Base-by-base conservation (phyloP, 140 eudicot species). In the Bidens hawaiensis region DNA sequence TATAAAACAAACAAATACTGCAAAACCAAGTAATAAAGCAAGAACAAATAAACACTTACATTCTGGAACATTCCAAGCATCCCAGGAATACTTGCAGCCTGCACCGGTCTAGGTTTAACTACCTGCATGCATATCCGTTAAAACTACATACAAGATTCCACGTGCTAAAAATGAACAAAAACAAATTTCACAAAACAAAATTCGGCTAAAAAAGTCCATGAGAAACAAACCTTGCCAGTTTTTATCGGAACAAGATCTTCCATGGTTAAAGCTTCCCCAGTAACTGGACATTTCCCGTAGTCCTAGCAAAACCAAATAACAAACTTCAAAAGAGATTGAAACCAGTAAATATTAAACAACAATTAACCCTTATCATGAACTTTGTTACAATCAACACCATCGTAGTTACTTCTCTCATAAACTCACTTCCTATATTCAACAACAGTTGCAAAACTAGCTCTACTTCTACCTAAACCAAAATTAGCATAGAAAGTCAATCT, bases 41-140 rank as follows among this genome's bases (percentile, higher is more conserved):
- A 16, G 18, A 3, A 46, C 52, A 16, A 15, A n/a, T 16, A 46
- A 47, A 18, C 53, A 47, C 53, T 5, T 75, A 93, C 99, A 49
- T 80, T 85, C 70, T 93, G 99, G 57, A 93, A 93, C 96, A 88
- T 82, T 59, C 99, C 99, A 78, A 93, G 83, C 99, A 93, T 93
- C 72, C 99, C 99, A 53, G 99, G 99, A 70, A 93, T 93, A 71
- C 99, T 93, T 24, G 99, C 99, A 67, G 97, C 95, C 81, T 88
- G 96, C 57, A 93, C 90, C 5, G 97, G 93, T 60, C 97, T 79
- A 36, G 99, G 96, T 85, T 93, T 93, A 75, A 81, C 99, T 52
- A 93, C 83, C 99, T 93, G 88, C 86, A 79, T 21, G 19, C 30
- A 52, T 9, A 33, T 43, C 60, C 27, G 61, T 54, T 24, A 23